Evolutionary conservation across 2,329 filamentous ascomycete species (phyloP), one percentile per base, ranked within the genome.

Genomic region (Fusarium marasasianum): DNA sequence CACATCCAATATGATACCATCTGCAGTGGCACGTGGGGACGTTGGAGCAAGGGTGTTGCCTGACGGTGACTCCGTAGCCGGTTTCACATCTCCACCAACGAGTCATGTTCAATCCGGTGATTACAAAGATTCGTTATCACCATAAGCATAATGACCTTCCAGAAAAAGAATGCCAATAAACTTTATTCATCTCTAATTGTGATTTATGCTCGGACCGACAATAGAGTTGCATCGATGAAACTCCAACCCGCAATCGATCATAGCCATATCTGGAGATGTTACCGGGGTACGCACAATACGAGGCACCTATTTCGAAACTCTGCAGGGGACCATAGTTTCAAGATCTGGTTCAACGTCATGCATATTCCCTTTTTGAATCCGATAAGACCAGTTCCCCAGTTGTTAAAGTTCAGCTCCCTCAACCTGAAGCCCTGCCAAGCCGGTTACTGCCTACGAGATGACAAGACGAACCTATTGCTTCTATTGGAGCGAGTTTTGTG

Each of bases 321-420:
- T n/a, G 20, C 59, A 70, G 47, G 66, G 67, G 35, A 24, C 9
- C 7, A 26, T 5, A 1, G 33, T 70, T 70, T 70, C 51, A 58
- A 38, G 43, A 22, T 5, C 4, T 3, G 20, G 54, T 11, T 48
- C 4, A 54, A 24, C 15, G 51, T 57, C 22, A 70, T 65, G 66
- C 66, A 70, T 54, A 59, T 70, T 65, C 66, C 67, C 41, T 29
- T 70, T 69, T 43, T 1, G 62, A n/a, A 63, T 70, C n/a, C 11
- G 37, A 55, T 54, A 62, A 68, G 66, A 51, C 66, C 31, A 70
- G 11, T 57, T 65, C 59, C 37, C 67, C 66, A 51, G 31, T 70
- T 70, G 29, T 70, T 66, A 70, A 50, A 66, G 58, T 70, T 70
- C 45, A 51, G 33, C 24, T 65, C 15, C 13, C 14, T 63, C 57